phyloP scores from a whole-genome alignment of 345 rosid genomes.

The Cardamine occulta region DNA sequence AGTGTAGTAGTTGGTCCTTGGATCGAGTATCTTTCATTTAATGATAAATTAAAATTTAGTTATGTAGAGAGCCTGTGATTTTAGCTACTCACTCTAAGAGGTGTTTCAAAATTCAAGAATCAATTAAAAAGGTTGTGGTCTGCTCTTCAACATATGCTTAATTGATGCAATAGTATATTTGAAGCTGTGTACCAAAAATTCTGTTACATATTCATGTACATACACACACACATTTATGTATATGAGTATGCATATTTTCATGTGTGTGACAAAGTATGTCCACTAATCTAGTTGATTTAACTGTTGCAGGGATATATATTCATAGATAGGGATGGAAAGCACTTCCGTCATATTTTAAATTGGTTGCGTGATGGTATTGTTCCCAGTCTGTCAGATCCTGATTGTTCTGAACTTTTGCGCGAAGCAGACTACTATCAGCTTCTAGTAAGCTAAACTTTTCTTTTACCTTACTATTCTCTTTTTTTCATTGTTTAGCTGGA shows the following conservation, averaged over 20 bases:
- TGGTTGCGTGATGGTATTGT: slow-evolving; percentile 94
- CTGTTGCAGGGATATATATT: slow-evolving; percentile 74
- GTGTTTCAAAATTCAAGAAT: slow-evolving; percentile 11
- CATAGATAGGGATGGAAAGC: slow-evolving; percentile 89
- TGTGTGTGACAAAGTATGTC: neutral
- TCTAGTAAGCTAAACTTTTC: slow-evolving; percentile 56
- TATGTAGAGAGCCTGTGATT: neutral
- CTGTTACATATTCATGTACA: no score
- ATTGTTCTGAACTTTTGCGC: slow-evolving; percentile 67
- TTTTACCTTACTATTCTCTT: neutral
- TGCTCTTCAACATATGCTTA: neutral
- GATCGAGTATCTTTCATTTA: neutral
- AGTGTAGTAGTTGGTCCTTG: neutral
- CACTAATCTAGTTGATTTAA: slow-evolving; percentile 18
- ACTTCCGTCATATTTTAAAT: slow-evolving; percentile 84
- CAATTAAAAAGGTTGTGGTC: neutral
- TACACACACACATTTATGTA: neutral
- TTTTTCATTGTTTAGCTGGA: neutral
- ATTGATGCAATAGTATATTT: neutral
- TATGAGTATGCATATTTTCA: slow-evolving; percentile 11
- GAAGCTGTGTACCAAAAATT: neutral
- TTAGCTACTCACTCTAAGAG: slow-evolving; percentile 1
- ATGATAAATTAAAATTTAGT: neutral
- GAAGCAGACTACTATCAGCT: slow-evolving; percentile 93
- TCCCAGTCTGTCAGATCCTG: slow-evolving; percentile 64